These are phyloP conservation scores for Licmophora abbreviata DNA, from an alignment of 108 stramenopile genomes.

Conservation along the genomic window DNA sequence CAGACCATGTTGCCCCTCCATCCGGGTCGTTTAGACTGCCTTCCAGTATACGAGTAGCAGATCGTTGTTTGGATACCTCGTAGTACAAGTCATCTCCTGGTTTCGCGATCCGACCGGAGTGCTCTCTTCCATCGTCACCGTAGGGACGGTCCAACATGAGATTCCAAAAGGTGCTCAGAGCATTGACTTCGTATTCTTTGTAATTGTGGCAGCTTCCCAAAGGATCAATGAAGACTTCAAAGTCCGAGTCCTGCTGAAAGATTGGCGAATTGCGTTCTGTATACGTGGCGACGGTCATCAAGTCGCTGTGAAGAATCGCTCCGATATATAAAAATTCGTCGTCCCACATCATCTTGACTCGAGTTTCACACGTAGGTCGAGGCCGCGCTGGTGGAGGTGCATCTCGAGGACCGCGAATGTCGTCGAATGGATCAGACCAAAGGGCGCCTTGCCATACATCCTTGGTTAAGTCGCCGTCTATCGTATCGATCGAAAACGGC, in stretches of 20 bases:
- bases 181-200: slow-evolving; percentile 88
- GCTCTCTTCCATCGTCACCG: slow-evolving; percentile 65
- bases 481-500: neutral
- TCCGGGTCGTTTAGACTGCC: slow-evolving; percentile 34
- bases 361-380: slow-evolving; percentile 40
- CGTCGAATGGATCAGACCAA: slow-evolving; percentile 70
- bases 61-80: slow-evolving; percentile 43
- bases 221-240: slow-evolving; percentile 86
- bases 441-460: slow-evolving; percentile 50
- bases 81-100: slow-evolving; percentile 43
- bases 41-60: slow-evolving; percentile 23
- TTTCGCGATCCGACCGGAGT: slow-evolving; percentile 61
- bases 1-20: slow-evolving; percentile 25
- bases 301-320: slow-evolving; percentile 28
- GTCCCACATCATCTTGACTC: slow-evolving; percentile 76
- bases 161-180: slow-evolving; percentile 80
- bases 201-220: slow-evolving; percentile 62
- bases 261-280: slow-evolving; percentile 72
- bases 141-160: slow-evolving; percentile 82
- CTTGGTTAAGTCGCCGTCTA: slow-evolving; percentile 72
- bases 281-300: slow-evolving; percentile 34
- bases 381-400: slow-evolving; percentile 31
- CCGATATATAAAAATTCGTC: slow-evolving; percentile 71
- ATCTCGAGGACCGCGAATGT: slow-evolving; percentile 47
- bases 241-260: slow-evolving; percentile 72